Base-by-base conservation (phyloP, 306 rosid genomes). In the Vigna hirtella region DNA sequence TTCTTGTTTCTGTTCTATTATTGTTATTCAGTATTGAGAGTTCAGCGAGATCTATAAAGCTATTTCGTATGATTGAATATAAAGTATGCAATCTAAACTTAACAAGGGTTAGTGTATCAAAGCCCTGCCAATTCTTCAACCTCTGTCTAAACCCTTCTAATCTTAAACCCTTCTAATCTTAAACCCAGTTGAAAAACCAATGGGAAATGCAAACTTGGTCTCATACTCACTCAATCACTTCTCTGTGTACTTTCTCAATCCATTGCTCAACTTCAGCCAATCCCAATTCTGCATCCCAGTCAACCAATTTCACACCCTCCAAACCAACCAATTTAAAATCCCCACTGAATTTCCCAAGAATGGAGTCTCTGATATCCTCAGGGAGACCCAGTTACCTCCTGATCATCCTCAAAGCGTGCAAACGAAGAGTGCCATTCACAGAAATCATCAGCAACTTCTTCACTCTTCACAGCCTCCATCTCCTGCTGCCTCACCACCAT, bases 141-240 rank as follows among this genome's bases (percentile, higher is more conserved):
- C 62, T 91, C 40, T 89, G 93, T 51, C 90, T 90, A 62, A 71
- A 89, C 43, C 97, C 98, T 45, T 73, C 73, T 83, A 13, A 88
- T 83, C 79, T 63, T 85, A 79, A 83, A 89, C 56, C 95, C 95
- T 45, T 73, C 73, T 83, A 13, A 88, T 83, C 79, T 63, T 85
- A 79, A 83, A 89, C 56, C 95, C 95, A 3, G 94, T 91, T 4
- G 97, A 95, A 68, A 91, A 83, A 76, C 76, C 80, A 7, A 88
- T 67, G 1, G 95, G 97, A 82, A 91, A 89, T 14, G 93, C 92
- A 70, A 84, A 87, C 77, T 77, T 85, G 0, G 89, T 87, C 84
- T 93, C 95, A 47, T 87, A 88, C 57, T 91, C 95, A 73, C 95
- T 89, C 78, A 93, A 80, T 95, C 98, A 93, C 62, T 93, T 91